These are phyloP conservation scores for Pseudozyma thailandica DNA, from an alignment of 1,284 basidiomycete species.

Conservation along the genomic window DNA sequence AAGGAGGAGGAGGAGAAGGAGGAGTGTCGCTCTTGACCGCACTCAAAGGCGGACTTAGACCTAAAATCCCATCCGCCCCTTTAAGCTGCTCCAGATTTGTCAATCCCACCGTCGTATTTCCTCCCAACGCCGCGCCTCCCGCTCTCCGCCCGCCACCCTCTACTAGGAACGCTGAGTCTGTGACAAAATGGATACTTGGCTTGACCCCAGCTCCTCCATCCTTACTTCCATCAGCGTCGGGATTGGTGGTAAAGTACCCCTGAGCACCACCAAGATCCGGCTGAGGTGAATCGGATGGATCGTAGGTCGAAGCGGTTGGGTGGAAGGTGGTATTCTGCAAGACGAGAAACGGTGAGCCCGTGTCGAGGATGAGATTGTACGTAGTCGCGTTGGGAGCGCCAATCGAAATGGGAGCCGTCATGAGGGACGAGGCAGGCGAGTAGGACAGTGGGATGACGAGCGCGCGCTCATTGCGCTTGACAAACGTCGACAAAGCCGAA, in stretches of 20 bases:
- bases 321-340: constrained; percentile 10
- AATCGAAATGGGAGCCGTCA: constrained; percentile 24
- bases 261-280: not conserved
- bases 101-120: constrained; percentile 14
- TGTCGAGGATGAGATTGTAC: constrained; percentile 37
- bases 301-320: not conserved
- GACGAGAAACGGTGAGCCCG: constrained; percentile 33
- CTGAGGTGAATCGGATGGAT: constrained; percentile 1
- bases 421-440: constrained; percentile 4
- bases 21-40: not conserved
- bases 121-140: constrained; percentile 2
- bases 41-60: constrained; percentile 30
- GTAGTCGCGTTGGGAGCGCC: constrained; percentile 2
- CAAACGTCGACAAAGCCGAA: not conserved
- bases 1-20: not conserved
- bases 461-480: constrained; percentile 8
- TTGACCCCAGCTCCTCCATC: constrained; percentile 8
- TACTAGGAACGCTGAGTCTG: constrained; percentile 8
- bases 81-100: constrained; percentile 17
- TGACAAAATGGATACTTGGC: constrained; percentile 20
- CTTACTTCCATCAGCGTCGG: not conserved
- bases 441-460: constrained; percentile 24
- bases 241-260: constrained; percentile 19
- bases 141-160: constrained; percentile 10
- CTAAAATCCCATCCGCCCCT: constrained; percentile 25